Evolutionary conservation across 352 stramenopile species (phyloP).

Genomic region (Blastocystis sp.): DNA sequence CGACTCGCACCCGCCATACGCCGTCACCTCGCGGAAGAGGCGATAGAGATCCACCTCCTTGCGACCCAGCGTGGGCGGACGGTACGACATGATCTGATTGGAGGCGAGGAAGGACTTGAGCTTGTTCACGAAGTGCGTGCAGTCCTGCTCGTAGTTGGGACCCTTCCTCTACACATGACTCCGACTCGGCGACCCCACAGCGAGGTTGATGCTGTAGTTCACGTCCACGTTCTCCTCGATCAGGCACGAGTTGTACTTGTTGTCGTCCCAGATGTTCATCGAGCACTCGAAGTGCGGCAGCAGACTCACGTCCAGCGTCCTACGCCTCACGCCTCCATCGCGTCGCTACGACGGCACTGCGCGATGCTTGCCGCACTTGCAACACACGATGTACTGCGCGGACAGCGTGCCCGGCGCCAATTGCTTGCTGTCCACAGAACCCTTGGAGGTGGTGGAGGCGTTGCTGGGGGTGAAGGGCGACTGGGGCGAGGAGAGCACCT

Average conservation of each 20-base stretch:
- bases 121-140: slow-evolving; percentile 60
- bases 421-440: neutral
- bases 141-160: slow-evolving; percentile 65
- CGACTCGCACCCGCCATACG: slow-evolving; percentile 68
- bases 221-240: slow-evolving; percentile 64
- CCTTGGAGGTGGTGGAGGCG: neutral
- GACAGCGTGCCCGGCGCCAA: neutral
- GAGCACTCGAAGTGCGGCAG: slow-evolving; percentile 61
- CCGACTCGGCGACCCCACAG: neutral
- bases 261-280: slow-evolving; percentile 73
- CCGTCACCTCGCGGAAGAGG: slow-evolving; percentile 69
- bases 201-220: slow-evolving; percentile 66
- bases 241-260: slow-evolving; percentile 63
- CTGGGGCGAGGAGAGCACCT: neutral
- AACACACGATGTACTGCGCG: slow-evolving; percentile 61
- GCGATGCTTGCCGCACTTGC: slow-evolving; percentile 67
- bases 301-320: slow-evolving; percentile 53
- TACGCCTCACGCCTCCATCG: neutral
- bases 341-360: slow-evolving; percentile 13
- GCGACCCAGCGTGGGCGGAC: slow-evolving; percentile 50
- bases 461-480: neutral
- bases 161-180: slow-evolving; percentile 34
- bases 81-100: slow-evolving; percentile 71
- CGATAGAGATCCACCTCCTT: slow-evolving; percentile 73
- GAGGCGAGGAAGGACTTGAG: slow-evolving; percentile 40